Evolutionary conservation across 352 stramenopile species (phyloP), one percentile per base, ranked within the genome.

Genomic region (Globisporangium cederbergense): DNA sequence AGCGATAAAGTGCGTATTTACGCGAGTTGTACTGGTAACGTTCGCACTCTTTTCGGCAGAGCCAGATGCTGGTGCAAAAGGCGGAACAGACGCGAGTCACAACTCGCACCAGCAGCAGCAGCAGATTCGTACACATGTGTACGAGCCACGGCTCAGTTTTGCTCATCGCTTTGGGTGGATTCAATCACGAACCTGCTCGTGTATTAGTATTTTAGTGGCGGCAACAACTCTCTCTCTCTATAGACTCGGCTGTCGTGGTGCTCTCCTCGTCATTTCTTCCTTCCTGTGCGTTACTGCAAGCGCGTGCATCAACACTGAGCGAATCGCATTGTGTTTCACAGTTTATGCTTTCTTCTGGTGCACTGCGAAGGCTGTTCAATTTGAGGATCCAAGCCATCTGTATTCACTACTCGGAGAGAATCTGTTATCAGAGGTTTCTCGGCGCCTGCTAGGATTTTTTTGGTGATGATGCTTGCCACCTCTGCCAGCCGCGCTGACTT

Each of bases 401-500:
- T 47, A 47, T 47, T 47, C 13, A 20, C 20, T 47, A 47, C 5
- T 20, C 2, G 4, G 2, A 47, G 7, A 20, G 5, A 47, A 47
- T 47, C 1, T 4, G 14, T 3, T 52, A 2, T 52, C 8, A 25
- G 10, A 52, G 46, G 46, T 32, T 52, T 32, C 9, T 32, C 46
- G 13, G 28, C 20, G 30, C 20, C 46, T n/a, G 14, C 8, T 42
- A 11, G 36, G 36, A 42, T 16, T 42, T 42, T 42, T 42, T 42
- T 42, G 9, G 36, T 49, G 43, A 22, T 9, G 4, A 1, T 11
- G 28, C 3, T n/a, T 40, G 36, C 16, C 34, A 14, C 50, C 51
- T 57, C 51, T 57, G 16, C 51, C 51, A 38, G 11, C 50, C 47
- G 51, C 34, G 28, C 51, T 57, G 51, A 57, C 51, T 57, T 43